Percentiles rank a stretch among this genome's conserved stretches.
These are phyloP conservation scores for Ephemerocybe angulata DNA, from an alignment of 768 basidiomycete genomes.

Conservation along the genomic window DNA sequence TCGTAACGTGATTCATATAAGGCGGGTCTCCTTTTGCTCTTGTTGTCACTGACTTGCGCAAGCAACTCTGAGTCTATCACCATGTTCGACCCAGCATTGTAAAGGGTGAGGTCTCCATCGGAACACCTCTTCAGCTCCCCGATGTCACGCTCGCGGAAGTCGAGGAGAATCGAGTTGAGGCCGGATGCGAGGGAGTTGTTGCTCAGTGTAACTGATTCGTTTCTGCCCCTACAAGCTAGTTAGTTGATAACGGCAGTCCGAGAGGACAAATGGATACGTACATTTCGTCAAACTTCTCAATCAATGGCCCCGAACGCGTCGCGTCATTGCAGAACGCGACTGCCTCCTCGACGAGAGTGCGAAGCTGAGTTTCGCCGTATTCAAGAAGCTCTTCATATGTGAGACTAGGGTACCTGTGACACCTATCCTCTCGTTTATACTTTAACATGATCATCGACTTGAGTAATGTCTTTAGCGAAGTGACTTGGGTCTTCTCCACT, in stretches of 20 bases:
- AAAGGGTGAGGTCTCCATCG: neutral
- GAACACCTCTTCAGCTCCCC: neutral
- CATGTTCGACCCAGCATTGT: too few relatives aligned
- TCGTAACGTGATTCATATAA: too few relatives aligned
- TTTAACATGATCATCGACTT: neutral
- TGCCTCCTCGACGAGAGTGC: neutral
- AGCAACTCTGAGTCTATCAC: too few relatives aligned
- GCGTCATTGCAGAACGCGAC: conserved; percentile 1
- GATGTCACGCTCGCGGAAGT: neutral
- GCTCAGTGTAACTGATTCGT: neutral
- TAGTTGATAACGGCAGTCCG: neutral
- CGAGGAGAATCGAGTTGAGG: neutral
- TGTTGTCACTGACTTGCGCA: too few relatives aligned
- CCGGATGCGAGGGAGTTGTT: neutral
- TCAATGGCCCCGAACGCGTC: neutral
- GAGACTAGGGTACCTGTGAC: neutral
- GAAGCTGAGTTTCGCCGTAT: neutral
- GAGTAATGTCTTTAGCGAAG: neutral
- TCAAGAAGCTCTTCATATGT: neutral
- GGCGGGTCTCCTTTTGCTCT: too few relatives aligned
- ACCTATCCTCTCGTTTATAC: neutral
- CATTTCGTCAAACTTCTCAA: neutral
- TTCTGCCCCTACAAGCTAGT: too few relatives aligned
- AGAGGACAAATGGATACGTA: neutral
- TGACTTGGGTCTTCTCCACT: too few relatives aligned